These are phyloP conservation scores for Naegleria fowleri DNA, from an alignment of 208 protist species.

Conservation along the genomic window DNA sequence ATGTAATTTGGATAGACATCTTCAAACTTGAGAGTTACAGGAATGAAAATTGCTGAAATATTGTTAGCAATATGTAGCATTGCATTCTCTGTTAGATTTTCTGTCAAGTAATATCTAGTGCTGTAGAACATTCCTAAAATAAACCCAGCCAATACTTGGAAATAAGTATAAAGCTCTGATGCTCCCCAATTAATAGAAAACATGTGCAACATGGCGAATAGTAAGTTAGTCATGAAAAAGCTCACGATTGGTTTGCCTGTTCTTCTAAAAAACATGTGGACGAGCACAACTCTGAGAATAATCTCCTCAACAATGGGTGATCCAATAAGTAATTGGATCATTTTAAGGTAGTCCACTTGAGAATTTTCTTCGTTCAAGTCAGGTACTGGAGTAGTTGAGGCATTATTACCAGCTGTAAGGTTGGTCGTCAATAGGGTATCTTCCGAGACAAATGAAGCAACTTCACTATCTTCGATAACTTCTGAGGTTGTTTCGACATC, in stretches of 20 bases:
- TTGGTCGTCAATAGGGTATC: not conserved
- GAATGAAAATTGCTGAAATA: constrained; percentile 18
- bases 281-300: not conserved
- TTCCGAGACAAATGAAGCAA: not conserved
- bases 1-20: constrained; percentile 12
- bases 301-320: constrained; percentile 19
- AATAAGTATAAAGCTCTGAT: not conserved
- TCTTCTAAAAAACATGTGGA: not conserved
- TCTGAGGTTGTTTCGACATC: not conserved
- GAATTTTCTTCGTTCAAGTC: not conserved
- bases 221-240: not conserved
- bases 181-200: not conserved
- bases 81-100: not conserved
- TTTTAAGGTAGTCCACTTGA: not conserved
- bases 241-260: not conserved
- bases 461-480: not conserved
- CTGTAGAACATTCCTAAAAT: constrained; percentile 9
- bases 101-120: constrained; percentile 16
- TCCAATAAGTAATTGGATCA: constrained; percentile 21
- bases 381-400: not conserved
- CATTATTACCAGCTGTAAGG: not conserved
- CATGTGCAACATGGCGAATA: not conserved
- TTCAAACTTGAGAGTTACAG: not conserved
- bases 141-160: not conserved
- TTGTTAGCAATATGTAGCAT: not conserved